A percentile compares a stretch with the other conserved stretches of the same genome.
phyloP scores from a whole-genome alignment of 2,329 filamentous ascomycete species.

The Emmonsiellopsis sp. region DNA sequence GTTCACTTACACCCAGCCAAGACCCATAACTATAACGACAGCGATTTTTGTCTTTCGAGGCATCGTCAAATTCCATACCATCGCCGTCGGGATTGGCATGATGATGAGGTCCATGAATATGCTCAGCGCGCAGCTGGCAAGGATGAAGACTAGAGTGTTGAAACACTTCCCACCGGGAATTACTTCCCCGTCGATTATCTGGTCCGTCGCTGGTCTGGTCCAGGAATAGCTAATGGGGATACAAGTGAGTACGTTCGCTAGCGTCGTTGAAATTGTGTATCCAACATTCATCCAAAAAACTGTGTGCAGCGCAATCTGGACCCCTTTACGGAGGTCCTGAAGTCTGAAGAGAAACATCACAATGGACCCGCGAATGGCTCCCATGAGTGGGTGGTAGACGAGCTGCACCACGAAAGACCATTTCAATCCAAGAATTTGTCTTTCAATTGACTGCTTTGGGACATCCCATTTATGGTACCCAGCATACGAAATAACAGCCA shows the following conservation, averaged over 20 bases:
- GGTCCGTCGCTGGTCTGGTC: neutral
- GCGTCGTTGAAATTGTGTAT: neutral
- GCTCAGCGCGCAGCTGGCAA: neutral
- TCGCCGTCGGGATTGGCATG: conserved; percentile 4
- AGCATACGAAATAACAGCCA: neutral
- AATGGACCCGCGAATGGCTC: conserved; percentile 1
- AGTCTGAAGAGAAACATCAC: conserved; percentile 2
- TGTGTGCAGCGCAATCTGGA: neutral
- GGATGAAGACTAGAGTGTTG: neutral
- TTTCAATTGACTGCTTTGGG: neutral
- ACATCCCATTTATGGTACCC: conserved; percentile 3
- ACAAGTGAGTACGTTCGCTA: neutral
- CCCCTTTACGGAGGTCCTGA: neutral
- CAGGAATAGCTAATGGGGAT: neutral
- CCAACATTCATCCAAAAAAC: conserved; percentile 3
- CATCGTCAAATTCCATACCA: conserved; percentile 3
- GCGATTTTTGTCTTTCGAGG: conserved; percentile 1
- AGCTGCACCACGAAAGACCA: neutral
- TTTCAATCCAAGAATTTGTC: neutral
- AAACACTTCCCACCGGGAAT: conserved; percentile 1
- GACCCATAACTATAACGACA: neutral
- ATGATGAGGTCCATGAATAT: conserved; percentile 4
- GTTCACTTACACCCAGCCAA: conserved; percentile 7
- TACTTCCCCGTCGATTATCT: conserved; percentile 1
- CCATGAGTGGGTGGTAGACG: conserved; percentile 1